phyloP scores from a whole-genome alignment of 768 basidiomycete genomes.

The Podaxis carcinomalis region DNA sequence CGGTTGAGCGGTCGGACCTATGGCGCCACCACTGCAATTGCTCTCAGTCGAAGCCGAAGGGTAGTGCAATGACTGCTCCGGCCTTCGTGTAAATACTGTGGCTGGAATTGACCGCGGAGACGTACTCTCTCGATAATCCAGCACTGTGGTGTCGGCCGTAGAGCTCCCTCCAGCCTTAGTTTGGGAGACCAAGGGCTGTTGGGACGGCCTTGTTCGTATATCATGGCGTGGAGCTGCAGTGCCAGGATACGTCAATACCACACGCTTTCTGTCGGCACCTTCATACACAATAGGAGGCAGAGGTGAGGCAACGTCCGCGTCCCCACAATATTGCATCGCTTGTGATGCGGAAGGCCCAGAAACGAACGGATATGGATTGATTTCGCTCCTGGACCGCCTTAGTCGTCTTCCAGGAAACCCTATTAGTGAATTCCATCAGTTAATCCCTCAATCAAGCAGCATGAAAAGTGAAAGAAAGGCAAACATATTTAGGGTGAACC shows the following conservation, averaged over 20 bases:
- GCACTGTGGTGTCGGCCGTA: too few relatives aligned
- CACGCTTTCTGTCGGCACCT: not conserved
- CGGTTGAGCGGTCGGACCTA: too few relatives aligned
- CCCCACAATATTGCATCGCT: not conserved
- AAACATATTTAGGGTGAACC: not conserved
- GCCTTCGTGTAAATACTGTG: too few relatives aligned
- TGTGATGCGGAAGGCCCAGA: not conserved
- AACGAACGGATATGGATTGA: constrained; percentile 1
- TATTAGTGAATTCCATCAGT: not conserved
- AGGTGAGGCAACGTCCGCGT: not conserved
- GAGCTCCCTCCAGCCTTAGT: too few relatives aligned
- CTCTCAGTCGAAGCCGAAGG: too few relatives aligned
- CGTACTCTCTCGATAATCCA: too few relatives aligned
- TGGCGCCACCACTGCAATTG: too few relatives aligned
- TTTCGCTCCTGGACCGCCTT: not conserved
- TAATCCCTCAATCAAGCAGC: not conserved
- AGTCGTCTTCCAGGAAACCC: not conserved
- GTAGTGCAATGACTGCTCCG: too few relatives aligned
- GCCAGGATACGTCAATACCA: not conserved
- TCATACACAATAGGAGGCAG: not conserved
- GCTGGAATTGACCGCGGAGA: too few relatives aligned
- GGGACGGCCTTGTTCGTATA: too few relatives aligned
- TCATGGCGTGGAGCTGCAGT: not conserved
- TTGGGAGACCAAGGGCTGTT: too few relatives aligned
- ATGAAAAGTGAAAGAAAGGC: not conserved